These are phyloP conservation scores for Naganishia onofrii DNA, from an alignment of 768 basidiomycete genomes.

Conservation along the genomic window DNA sequence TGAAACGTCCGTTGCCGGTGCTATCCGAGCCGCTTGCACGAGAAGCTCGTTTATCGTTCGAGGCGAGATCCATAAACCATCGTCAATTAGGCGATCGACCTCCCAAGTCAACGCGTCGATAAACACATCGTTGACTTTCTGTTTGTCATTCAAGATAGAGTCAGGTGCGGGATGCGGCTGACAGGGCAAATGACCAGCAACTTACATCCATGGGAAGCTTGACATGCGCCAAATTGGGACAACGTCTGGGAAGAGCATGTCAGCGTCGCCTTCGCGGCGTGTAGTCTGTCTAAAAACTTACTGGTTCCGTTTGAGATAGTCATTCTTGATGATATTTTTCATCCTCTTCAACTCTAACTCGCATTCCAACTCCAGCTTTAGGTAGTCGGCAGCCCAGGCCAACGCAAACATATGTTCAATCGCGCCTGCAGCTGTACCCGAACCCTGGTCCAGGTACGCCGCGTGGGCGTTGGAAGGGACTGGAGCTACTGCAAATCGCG, in stretches of 20 bases:
- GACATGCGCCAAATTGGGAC: not conserved
- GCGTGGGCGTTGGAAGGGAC: not conserved
- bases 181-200: not conserved
- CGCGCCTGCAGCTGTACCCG: not conserved
- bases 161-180: no score
- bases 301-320: not conserved
- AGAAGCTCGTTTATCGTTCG: not conserved
- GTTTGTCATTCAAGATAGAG: no score
- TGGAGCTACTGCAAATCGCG: not conserved
- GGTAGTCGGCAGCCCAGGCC: not conserved
- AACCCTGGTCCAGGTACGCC: not conserved
- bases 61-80: constrained; percentile 8
- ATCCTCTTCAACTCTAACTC: not conserved
- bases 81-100: constrained; percentile 4
- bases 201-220: constrained; percentile 15
- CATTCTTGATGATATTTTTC: not conserved
- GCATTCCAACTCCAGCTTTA: not conserved
- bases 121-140: not conserved
- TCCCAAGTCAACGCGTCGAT: not conserved
- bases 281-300: not conserved
- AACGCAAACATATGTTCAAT: constrained; percentile 9
- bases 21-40: not conserved
- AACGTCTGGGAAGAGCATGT: not conserved
- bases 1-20: not conserved
- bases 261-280: no score